phyloP scores from a whole-genome alignment of 345 rosid genomes.

The Eucalyptus marginata region DNA sequence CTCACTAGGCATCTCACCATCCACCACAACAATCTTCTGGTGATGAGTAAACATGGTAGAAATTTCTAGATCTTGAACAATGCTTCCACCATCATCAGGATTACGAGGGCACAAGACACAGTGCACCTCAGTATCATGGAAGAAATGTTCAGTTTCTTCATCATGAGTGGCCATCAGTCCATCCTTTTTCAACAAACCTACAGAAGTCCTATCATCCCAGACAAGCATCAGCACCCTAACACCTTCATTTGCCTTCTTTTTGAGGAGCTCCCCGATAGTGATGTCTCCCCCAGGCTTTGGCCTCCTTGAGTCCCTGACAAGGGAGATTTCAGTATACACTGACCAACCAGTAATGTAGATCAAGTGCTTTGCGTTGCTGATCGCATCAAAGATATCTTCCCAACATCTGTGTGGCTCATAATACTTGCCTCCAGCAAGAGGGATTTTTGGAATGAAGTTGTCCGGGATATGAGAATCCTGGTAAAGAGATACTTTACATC shows the following conservation, averaged over 20 bases:
- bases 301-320: conserved; percentile 90
- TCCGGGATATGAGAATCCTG: conserved; percentile 95
- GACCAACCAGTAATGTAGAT: conserved; percentile 99
- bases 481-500: conserved; percentile 85
- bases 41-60: conserved; percentile 99
- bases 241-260: conserved; percentile 90
- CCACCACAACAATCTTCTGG: conserved; percentile 96
- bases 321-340: conserved; percentile 77
- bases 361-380: conserved; percentile 73
- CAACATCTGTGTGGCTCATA: conserved; percentile 90
- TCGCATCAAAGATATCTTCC: conserved; percentile 94
- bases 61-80: conserved; percentile 73
- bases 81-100: conserved; percentile 97
- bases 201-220: conserved; percentile 99
- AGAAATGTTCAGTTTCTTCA: conserved; percentile 73
- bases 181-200: conserved; percentile 69
- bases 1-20: conserved; percentile 60
- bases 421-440: conserved; percentile 81
- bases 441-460: conserved; percentile 69
- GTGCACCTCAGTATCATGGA: conserved; percentile 62
- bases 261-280: conserved; percentile 73
- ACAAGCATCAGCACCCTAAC: conserved; percentile 84
- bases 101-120: conserved; percentile 91
- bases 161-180: conserved; percentile 98
- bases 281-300: conserved; percentile 90